These are phyloP conservation scores for Castanopsis chinensis DNA, from an alignment of 306 rosid species.

Conservation along the genomic window DNA sequence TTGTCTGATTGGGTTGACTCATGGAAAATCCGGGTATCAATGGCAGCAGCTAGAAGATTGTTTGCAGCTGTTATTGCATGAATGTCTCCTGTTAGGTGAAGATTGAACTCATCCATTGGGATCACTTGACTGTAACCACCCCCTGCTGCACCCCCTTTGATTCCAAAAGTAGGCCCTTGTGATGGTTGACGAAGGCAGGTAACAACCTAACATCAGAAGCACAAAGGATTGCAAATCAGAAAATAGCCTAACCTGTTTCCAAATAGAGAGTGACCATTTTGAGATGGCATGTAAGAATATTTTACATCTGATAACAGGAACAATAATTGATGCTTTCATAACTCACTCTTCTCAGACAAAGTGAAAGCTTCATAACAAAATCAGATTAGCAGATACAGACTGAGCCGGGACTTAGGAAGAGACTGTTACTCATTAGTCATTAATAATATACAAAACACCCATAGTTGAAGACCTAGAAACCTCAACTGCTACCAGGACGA, in stretches of 20 bases:
- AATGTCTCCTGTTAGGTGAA: constrained; percentile 94
- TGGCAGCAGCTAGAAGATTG: constrained; percentile 97
- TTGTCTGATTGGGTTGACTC: constrained; percentile 92
- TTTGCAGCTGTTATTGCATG: constrained; percentile 98
- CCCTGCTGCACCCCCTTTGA: constrained; percentile 99
- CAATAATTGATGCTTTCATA: neutral
- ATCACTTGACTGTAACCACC: constrained; percentile 99
- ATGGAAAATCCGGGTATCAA: constrained; percentile 89
- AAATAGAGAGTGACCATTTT: neutral
- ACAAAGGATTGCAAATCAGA: neutral
- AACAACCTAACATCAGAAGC: constrained; percentile 59
- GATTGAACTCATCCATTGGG: constrained; percentile 99
- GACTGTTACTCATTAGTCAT: neutral
- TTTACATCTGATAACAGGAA: neutral
- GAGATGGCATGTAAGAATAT: neutral
- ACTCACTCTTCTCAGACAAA: neutral
- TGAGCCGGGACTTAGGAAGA: neutral
- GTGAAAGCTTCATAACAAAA: neutral
- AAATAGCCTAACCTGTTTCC: neutral
- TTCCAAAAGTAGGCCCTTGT: constrained; percentile 99
- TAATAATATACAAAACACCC: neutral
- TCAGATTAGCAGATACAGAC: neutral
- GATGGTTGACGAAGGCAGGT: constrained; percentile 99
- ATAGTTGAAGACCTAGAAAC: neutral
- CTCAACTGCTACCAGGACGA: neutral